Base-by-base conservation (phyloP, 1,139 yeast species). In the Lodderomyces theae region DNA sequence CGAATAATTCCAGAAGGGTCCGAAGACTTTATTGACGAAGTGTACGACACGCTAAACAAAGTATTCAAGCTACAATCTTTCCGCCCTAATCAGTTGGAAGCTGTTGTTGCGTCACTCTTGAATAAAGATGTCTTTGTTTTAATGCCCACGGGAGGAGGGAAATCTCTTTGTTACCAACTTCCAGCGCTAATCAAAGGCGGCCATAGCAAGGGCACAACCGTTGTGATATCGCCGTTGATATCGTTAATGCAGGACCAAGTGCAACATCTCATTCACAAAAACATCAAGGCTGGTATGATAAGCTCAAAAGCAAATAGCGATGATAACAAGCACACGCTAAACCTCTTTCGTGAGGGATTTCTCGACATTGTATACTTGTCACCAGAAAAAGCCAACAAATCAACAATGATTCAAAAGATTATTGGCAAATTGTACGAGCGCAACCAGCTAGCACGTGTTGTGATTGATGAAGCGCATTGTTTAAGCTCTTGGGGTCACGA, bases 101-200 rank as follows among this genome's bases (percentile, higher is more conserved):
- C 97, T 0, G 76, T 94, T 10, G 80, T 84, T 51, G 82, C 96
- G 0, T 83, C 96, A 0, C 65, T 94, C 26, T 62, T 74, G 11
- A 96, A 96, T 1, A 74, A 76, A 38, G 98, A 94, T 60, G 96
- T 87, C 0, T 88, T 94, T 65, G 97, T 94, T 2, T 69, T 94
- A 50, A 92, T 94, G 97, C 99, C 99, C 0, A 94, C 99, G 0
- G 99, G 99, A 34, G 98, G 98, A 39, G 99, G 99, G 39, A 94
- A 94, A 60, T 90, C 97, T 0, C 66, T 94, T 33, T 94, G 99
- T 58, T 94, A 90, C 60, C 99, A 94, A 61, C 66, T 94, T 15
- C 98, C 99, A 0, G 97, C 98, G 0, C 67, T 92, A 38, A 80
- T 92, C 1, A 71, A 73, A 38, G 69, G 82, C 1, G 97, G 96